Base-by-base conservation (phyloP, 2,329 filamentous ascomycete genomes). In the Beauveria bassiana region DNA sequence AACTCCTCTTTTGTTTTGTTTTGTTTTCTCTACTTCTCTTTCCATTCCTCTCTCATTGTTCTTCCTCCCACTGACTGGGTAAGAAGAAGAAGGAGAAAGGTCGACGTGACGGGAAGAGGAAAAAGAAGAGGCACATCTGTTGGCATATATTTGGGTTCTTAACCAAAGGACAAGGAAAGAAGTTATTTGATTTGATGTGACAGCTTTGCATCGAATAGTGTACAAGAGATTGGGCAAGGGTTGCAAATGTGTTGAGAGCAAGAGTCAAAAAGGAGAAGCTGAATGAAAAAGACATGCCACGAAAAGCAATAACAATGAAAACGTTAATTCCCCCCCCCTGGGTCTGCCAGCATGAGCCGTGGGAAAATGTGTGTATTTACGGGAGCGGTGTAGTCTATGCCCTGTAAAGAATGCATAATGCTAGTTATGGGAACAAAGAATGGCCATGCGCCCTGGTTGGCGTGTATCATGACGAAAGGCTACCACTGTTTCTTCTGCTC, bases 281-380 rank as follows among this genome's bases (percentile, higher is more conserved):
- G 55, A 45, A 43, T 12, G 45, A 49, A 26, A 20, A 43, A 42
- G 8, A 47, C 22, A 50, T 24, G 46, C 56, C 56, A 54, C 26
- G 49, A 59, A 61, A 61, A 28, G 49, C 56, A 31, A 34, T 14
- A 31, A 38, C 42, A 59, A 52, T 31, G 45, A 60, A 62, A 28
- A 62, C 49, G 49, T 60, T 60, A 52, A 60, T 60, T 34, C 34
- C 38, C 24, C 42, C 12, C 14, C 38, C 34, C 31, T 42, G 28
- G 9, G 2, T 18, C 28, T 22, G 12, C 22, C 26, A 18, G 7
- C 5, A 34, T 12, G 24, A 20, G 9, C 24, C 14, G 12, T 38
- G 5, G 8, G 24, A 16, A 18, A 6, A 50, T 28, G 9, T 20
- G 34, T 55, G 20, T 55, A 43, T 28, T 28, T 14, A 42, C 8